A percentile compares a stretch with the other conserved stretches of the same genome.
Evolutionary conservation across 805 yeast genomes (phyloP).

Genomic region (Candida mattraensis): DNA sequence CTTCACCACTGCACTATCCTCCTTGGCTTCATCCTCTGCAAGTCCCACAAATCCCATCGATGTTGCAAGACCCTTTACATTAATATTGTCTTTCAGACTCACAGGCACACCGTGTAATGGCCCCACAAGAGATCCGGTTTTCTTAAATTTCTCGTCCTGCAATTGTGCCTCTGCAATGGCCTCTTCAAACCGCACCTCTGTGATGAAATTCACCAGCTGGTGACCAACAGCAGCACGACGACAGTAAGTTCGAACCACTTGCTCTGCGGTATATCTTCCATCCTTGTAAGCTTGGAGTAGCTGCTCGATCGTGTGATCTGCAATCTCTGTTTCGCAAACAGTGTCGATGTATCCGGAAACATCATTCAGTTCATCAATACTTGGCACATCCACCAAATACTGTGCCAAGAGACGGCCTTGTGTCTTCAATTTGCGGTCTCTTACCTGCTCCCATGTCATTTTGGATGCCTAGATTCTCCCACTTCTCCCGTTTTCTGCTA

Average conservation of each 20-base stretch:
- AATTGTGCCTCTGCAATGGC: conserved; percentile 56
- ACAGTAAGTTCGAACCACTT: conserved; percentile 54
- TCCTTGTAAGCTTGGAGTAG: conserved; percentile 4
- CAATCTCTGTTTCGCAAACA: conserved; percentile 42
- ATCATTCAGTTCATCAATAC: conserved; percentile 7
- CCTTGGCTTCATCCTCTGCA: conserved; percentile 33
- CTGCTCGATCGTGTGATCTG: conserved; percentile 18
- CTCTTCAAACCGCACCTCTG: conserved; percentile 51
- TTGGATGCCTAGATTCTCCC: background rate
- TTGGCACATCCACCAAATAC: conserved; percentile 4
- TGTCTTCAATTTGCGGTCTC: conserved; percentile 5
- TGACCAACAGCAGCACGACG: conserved; percentile 60
- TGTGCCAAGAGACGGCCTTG: conserved; percentile 2
- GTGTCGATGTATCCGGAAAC: conserved; percentile 24
- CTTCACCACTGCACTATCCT: conserved; percentile 38
- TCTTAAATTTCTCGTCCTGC: conserved; percentile 49
- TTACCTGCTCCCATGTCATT: conserved; percentile 10
- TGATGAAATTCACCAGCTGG: conserved; percentile 44
- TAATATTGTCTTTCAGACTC: conserved; percentile 43
- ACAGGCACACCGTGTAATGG: conserved; percentile 67
- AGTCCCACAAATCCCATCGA: conserved; percentile 47
- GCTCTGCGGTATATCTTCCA: conserved; percentile 40
- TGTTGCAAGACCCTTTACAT: conserved; percentile 48
- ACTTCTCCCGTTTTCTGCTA: background rate
- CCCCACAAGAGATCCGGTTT: conserved; percentile 52